These are phyloP conservation scores for Abrus precatorius DNA, from an alignment of 306 rosid species.

Conservation along the genomic window DNA sequence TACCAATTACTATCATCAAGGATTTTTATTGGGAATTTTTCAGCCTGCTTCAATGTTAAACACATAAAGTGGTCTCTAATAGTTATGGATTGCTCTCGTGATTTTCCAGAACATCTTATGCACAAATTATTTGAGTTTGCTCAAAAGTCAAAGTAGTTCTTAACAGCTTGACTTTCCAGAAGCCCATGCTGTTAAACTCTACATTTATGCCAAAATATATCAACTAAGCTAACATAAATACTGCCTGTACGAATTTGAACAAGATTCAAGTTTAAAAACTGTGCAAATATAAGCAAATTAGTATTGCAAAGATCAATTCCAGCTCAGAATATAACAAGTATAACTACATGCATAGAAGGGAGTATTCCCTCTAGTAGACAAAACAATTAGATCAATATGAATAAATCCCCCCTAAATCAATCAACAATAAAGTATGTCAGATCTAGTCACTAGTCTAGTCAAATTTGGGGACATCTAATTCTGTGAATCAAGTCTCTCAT, in stretches of 20 bases:
- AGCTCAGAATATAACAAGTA: background rate
- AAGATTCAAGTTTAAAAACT: background rate
- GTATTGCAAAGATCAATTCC: background rate
- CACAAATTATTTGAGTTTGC: no score
- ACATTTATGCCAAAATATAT: background rate
- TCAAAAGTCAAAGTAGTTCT: no score
- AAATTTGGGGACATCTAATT: conserved; percentile 41
- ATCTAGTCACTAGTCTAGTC: conserved; percentile 3
- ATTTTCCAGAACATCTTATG: no score
- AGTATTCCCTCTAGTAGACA: background rate
- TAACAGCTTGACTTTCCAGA: no score
- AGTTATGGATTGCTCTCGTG: no score
- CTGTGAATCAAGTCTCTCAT: conserved; percentile 46
- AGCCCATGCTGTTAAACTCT: background rate
- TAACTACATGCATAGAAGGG: conserved; percentile 10
- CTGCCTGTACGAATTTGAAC: conserved; percentile 23
- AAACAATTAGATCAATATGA: conserved; percentile 22
- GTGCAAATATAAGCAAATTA: conserved; percentile 11
- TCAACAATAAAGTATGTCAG: conserved; percentile 9
- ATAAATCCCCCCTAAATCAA: conserved; percentile 24
- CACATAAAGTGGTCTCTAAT: no score
- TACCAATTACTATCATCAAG: no score
- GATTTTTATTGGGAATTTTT: no score
- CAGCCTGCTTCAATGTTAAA: no score
- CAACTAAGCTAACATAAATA: background rate